Conservation (phyloP, 169 alveolate species). For the Toxoplasma gondii region DNA sequence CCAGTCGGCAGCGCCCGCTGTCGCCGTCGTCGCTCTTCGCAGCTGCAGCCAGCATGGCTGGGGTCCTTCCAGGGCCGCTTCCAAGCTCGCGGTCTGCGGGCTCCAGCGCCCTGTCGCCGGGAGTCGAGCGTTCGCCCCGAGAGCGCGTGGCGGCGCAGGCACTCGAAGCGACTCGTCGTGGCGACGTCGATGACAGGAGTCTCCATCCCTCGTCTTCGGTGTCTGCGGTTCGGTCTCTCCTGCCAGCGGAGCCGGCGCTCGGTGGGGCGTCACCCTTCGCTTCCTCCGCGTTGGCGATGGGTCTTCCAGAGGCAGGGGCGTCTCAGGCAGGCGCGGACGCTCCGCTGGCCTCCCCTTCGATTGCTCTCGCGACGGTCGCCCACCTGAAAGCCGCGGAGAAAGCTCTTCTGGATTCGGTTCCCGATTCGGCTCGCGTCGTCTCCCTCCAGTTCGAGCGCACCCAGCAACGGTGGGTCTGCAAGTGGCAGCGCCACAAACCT, state of each 20-base stretch:
- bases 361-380: neutral
- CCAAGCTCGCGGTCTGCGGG: neutral
- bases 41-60: neutral
- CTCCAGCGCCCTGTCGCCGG: neutral
- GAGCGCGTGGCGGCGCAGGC: neutral
- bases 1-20: neutral
- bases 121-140: neutral
- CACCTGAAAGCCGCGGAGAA: slow-evolving; percentile 28
- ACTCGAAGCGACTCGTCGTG: neutral
- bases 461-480: slow-evolving; percentile 70
- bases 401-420: slow-evolving; percentile 12
- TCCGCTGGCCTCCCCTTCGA: neutral
- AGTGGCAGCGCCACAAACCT: slow-evolving; percentile 58
- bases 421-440: slow-evolving; percentile 64
- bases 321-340: neutral
- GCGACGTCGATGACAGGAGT: neutral
- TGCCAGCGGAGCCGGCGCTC: neutral
- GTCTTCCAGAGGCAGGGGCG: neutral
- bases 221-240: neutral
- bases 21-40: neutral
- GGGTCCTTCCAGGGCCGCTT: neutral
- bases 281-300: neutral
- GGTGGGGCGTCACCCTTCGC: neutral
- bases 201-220: neutral
- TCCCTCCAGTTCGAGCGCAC: slow-evolving; percentile 66